Conservation (phyloP, 306 rosid species). For the Medicago ruthenica region DNA sequence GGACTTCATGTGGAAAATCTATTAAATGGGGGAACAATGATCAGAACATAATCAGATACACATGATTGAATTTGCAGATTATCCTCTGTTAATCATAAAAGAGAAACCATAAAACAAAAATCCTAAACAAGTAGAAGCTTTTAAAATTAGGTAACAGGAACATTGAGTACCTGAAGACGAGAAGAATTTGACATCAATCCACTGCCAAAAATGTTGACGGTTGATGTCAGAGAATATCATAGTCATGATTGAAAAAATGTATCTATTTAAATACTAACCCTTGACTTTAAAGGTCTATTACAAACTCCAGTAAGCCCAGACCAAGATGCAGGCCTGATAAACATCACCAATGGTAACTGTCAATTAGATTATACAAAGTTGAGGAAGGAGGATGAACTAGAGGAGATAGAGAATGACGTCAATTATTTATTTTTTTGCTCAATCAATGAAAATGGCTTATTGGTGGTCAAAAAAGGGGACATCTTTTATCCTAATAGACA, state of each 20-base stretch:
- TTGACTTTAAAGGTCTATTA: constrained; percentile 52
- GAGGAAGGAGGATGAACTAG: constrained; percentile 2
- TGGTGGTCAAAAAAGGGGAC: constrained; percentile 15
- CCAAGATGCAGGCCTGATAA: constrained; percentile 66
- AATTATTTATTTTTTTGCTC: constrained; percentile 31
- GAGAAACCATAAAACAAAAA: constrained; percentile 24
- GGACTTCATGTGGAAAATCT: constrained; percentile 73
- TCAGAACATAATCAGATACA: constrained; percentile 36
- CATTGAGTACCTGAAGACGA: constrained; percentile 75
- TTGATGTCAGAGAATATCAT: constrained; percentile 49
- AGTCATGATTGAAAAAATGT: constrained; percentile 4
- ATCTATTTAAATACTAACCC: constrained; percentile 65
- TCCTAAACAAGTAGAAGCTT: constrained; percentile 27
- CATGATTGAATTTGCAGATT: constrained; percentile 22
- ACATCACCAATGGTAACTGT: constrained; percentile 49
- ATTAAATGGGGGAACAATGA: constrained; percentile 27
- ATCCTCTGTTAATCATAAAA: constrained; percentile 29
- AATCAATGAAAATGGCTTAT: constrained; percentile 25
- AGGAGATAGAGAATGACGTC: constrained; percentile 21
- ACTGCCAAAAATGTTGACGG: constrained; percentile 52
- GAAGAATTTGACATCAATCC: constrained; percentile 67
- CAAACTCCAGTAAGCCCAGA: constrained; percentile 55
- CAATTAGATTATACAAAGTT: constrained; percentile 30
- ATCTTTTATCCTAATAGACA: constrained; percentile 32
- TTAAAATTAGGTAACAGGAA: constrained; percentile 31